These are phyloP conservation scores for Xanthoparmelia taractica DNA, from an alignment of 495 filamentous ascomycete genomes.

Conservation along the genomic window DNA sequence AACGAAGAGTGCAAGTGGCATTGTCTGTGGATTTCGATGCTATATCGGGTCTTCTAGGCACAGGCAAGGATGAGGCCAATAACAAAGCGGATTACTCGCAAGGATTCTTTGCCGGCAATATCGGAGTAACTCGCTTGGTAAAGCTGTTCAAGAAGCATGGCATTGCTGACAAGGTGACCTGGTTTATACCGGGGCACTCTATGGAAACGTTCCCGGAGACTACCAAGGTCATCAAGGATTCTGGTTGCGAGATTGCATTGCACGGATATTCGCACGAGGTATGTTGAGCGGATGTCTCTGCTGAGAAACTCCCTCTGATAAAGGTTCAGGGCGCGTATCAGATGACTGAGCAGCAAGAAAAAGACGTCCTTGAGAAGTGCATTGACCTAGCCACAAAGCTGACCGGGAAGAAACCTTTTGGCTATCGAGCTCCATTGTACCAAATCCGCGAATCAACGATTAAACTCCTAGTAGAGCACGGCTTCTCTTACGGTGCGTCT, in stretches of 20 bases:
- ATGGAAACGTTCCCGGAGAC: slow-evolving; percentile 53
- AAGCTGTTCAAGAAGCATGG: slow-evolving; percentile 48
- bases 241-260: slow-evolving; percentile 51
- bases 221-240: slow-evolving; percentile 45
- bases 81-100: slow-evolving; percentile 51
- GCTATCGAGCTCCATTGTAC: slow-evolving; percentile 54
- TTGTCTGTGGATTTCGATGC: slow-evolving; percentile 55
- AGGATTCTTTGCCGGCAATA: slow-evolving; percentile 52
- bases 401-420: slow-evolving; percentile 46
- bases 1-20: slow-evolving; percentile 41
- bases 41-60: slow-evolving; percentile 54
- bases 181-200: slow-evolving; percentile 59
- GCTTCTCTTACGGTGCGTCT: slow-evolving; percentile 45
- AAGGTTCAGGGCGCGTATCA: slow-evolving; percentile 39
- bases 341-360: slow-evolving; percentile 50
- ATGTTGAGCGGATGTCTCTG: neutral
- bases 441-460: slow-evolving; percentile 49
- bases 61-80: slow-evolving; percentile 41
- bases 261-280: slow-evolving; percentile 56
- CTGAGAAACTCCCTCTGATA: neutral
- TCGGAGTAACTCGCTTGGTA: slow-evolving; percentile 52
- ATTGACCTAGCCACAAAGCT: slow-evolving; percentile 42
- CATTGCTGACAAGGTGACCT: slow-evolving; percentile 48
- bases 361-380: slow-evolving; percentile 48
- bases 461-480: slow-evolving; percentile 45